These are phyloP conservation scores for Leishmania turanica DNA, from an alignment of 208 protist species.

Conservation along the genomic window DNA sequence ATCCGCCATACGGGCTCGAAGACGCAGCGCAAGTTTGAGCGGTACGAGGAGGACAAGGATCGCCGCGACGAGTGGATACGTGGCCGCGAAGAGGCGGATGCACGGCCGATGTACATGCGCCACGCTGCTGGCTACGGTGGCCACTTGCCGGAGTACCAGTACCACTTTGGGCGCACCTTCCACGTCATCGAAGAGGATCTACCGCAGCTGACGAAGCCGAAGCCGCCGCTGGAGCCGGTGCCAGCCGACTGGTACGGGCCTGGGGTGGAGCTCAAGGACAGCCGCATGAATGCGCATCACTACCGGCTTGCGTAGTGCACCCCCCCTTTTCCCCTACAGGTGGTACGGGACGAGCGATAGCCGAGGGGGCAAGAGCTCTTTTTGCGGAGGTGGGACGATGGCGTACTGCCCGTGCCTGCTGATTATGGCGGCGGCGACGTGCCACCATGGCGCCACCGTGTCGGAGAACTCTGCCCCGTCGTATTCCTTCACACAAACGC, in stretches of 20 bases:
- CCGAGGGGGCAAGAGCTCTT: not conserved
- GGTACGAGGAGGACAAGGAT: conserved; percentile 62
- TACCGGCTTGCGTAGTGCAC: conserved; percentile 60
- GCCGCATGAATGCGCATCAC: conserved; percentile 71
- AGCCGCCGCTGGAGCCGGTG: conserved; percentile 38
- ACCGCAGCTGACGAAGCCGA: conserved; percentile 66
- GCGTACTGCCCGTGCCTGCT: not conserved
- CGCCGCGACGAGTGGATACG: conserved; percentile 81
- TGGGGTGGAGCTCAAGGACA: conserved; percentile 61
- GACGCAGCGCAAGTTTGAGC: conserved; percentile 52
- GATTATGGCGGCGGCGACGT: not conserved
- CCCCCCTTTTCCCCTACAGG: not conserved
- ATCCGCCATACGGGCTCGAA: conserved; percentile 42
- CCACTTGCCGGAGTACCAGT: conserved; percentile 76
- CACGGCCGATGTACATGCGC: conserved; percentile 57
- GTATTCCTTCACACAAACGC: not conserved
- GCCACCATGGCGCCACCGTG: not conserved
- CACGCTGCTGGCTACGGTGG: conserved; percentile 79
- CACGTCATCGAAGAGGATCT: conserved; percentile 89
- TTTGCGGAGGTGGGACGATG: not conserved
- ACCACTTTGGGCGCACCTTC: conserved; percentile 87
- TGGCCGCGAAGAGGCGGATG: conserved; percentile 57
- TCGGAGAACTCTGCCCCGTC: not conserved
- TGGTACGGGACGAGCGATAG: not conserved
- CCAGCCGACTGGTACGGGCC: conserved; percentile 57